A percentile compares a stretch with the other conserved stretches of the same genome.
phyloP scores from a whole-genome alignment of 2,329 filamentous ascomycete genomes.

The Alternaria gaisen region DNA sequence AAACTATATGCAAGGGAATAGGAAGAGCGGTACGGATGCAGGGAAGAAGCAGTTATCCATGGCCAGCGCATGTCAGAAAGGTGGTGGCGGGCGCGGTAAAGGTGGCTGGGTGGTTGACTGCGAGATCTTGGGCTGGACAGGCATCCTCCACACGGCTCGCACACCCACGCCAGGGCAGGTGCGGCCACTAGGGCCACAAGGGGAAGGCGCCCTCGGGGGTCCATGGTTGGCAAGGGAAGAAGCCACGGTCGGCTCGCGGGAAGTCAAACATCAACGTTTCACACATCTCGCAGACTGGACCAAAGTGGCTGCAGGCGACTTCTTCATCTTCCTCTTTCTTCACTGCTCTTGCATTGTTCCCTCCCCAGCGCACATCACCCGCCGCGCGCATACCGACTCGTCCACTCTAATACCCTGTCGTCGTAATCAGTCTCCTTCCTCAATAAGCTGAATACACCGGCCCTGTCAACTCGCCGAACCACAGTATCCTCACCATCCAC shows the following conservation, averaged over 20 bases:
- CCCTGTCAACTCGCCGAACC: slow-evolving; percentile 17
- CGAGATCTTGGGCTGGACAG: slow-evolving; percentile 2
- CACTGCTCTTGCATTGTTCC: slow-evolving; percentile 1
- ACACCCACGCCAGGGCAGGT: slow-evolving; percentile 3
- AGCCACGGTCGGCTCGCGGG: slow-evolving; percentile 1
- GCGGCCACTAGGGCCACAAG: slow-evolving; percentile 7
- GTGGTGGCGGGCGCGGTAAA: slow-evolving; percentile 20
- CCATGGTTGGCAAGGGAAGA: not conserved
- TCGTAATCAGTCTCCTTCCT: slow-evolving; percentile 23
- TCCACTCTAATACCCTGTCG: slow-evolving; percentile 8
- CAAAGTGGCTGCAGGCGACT: not conserved
- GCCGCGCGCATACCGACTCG: not conserved
- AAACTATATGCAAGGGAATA: slow-evolving; percentile 33
- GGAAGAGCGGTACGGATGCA: slow-evolving; percentile 18
- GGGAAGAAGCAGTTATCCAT: slow-evolving; percentile 22
- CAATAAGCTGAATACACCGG: slow-evolving; percentile 23
- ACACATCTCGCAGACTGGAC: not conserved
- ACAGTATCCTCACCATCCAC: slow-evolving; percentile 18
- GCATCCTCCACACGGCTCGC: slow-evolving; percentile 11
- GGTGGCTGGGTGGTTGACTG: slow-evolving; percentile 18
- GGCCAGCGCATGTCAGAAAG: slow-evolving; percentile 31
- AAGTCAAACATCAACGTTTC: slow-evolving; percentile 18
- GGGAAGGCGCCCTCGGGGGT: slow-evolving; percentile 7
- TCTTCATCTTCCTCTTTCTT: slow-evolving; percentile 2
- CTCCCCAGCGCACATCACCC: slow-evolving; percentile 2